A percentile compares a stretch with the other conserved stretches of the same genome.
phyloP scores from a whole-genome alignment of 768 basidiomycete genomes.

The Rhodotorula toruloides region DNA sequence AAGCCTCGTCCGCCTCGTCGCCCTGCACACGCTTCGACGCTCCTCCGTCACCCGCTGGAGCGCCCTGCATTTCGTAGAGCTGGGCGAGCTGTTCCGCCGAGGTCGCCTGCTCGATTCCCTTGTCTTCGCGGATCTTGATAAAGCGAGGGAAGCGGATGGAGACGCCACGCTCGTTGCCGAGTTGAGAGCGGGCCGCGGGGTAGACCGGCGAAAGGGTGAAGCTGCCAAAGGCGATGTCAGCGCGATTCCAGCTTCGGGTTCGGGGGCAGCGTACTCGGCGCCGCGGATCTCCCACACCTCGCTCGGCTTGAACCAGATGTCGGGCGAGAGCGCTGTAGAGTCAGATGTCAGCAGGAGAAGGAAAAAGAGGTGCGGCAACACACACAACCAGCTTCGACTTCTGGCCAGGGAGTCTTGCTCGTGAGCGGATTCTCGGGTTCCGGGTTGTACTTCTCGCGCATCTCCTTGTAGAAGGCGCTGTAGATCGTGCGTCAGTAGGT shows the following conservation, averaged over 20 bases:
- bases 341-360: constrained; percentile 53
- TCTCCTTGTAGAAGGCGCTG: constrained; percentile 51
- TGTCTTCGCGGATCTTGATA: constrained; percentile 67
- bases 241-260: no score
- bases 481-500: not conserved
- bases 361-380: constrained; percentile 51
- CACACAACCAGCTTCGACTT: constrained; percentile 27
- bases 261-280: constrained; percentile 46
- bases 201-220: constrained; percentile 62
- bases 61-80: constrained; percentile 64
- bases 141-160: constrained; percentile 86
- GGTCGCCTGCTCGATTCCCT: constrained; percentile 65
- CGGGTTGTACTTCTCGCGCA: constrained; percentile 64
- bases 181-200: constrained; percentile 63
- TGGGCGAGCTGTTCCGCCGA: constrained; percentile 64
- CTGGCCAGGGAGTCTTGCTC: constrained; percentile 7
- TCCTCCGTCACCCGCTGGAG: not conserved
- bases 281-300: constrained; percentile 71
- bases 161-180: constrained; percentile 62
- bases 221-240: not conserved
- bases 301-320: constrained; percentile 49
- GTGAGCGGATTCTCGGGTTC: constrained; percentile 56
- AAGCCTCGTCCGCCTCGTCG: not conserved
- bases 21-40: not conserved
- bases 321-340: constrained; percentile 46